Percentiles rank a stretch among this genome's conserved stretches.
These are phyloP conservation scores for Themeda triandra DNA, from an alignment of 176 grass and related monocot genomes.

Conservation along the genomic window DNA sequence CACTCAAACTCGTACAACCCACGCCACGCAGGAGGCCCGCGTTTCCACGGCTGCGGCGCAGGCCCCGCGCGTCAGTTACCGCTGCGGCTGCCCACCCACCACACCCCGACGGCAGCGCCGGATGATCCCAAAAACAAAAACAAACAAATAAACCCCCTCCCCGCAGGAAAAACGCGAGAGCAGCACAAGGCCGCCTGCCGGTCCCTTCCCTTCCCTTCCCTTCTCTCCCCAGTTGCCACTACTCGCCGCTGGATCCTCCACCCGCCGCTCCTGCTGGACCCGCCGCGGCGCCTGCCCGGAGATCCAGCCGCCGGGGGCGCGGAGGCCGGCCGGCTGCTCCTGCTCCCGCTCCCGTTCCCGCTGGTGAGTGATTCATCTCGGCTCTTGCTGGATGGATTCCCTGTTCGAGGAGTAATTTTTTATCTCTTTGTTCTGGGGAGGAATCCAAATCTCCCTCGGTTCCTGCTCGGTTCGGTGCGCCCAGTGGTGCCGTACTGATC, in stretches of 20 bases:
- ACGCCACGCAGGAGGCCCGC: neutral
- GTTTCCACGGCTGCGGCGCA: neutral
- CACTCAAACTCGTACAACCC: neutral
- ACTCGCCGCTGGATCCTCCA: constrained; percentile 23
- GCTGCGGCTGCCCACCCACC: neutral
- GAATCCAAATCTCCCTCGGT: constrained; percentile 3
- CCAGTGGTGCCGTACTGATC: neutral
- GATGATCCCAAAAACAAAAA: neutral
- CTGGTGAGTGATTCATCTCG: neutral
- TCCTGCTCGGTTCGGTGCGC: neutral
- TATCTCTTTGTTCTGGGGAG: neutral
- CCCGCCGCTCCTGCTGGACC: neutral
- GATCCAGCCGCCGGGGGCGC: neutral
- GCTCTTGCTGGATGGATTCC: neutral
- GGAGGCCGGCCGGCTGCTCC: neutral
- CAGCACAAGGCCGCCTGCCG: constrained; percentile 4
- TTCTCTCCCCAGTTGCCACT: neutral
- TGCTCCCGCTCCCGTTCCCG: neutral
- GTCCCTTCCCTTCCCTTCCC: neutral
- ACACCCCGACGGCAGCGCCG: neutral
- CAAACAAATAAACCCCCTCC: constrained; percentile 7
- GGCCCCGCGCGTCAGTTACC: constrained; percentile 24
- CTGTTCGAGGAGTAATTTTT: neutral
- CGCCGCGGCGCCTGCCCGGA: neutral
- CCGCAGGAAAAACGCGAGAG: neutral